Conservation (phyloP, 176 grass and related monocot species). For the Eragrostis curvula region DNA sequence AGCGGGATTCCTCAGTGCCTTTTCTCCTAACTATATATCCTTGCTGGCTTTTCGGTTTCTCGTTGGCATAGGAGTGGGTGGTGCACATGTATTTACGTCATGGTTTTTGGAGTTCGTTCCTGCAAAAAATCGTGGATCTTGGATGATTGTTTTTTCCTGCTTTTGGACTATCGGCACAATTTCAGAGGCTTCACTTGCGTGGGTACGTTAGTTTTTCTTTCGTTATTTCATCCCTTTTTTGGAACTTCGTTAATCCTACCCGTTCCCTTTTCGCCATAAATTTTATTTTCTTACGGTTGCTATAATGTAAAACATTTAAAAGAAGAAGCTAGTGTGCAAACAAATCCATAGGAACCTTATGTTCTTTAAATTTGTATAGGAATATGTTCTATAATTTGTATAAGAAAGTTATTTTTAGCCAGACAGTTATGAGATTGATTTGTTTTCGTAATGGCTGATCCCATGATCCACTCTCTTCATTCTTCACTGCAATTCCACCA, state of each 20-base stretch:
- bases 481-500: no score
- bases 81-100: conserved; percentile 62
- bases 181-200: conserved; percentile 75
- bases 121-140: conserved; percentile 60
- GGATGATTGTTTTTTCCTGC: conserved; percentile 59
- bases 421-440: no score
- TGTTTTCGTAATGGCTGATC: no score
- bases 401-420: no score
- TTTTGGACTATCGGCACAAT: conserved; percentile 76
- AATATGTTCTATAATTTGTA: neutral
- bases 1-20: conserved; percentile 64
- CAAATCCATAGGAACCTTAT: neutral
- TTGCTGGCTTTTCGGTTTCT: conserved; percentile 61
- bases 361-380: neutral
- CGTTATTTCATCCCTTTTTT: neutral
- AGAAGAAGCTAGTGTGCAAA: neutral
- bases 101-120: conserved; percentile 89
- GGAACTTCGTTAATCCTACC: no score
- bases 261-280: no score
- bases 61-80: conserved; percentile 69
- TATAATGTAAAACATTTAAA: neutral
- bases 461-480: no score
- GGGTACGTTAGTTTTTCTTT: conserved; percentile 40
- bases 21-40: conserved; percentile 64
- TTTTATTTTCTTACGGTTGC: no score